Evolutionary conservation across 192 early-diverging fungal genomes (phyloP).

Genomic region (Coemansia sp.): DNA sequence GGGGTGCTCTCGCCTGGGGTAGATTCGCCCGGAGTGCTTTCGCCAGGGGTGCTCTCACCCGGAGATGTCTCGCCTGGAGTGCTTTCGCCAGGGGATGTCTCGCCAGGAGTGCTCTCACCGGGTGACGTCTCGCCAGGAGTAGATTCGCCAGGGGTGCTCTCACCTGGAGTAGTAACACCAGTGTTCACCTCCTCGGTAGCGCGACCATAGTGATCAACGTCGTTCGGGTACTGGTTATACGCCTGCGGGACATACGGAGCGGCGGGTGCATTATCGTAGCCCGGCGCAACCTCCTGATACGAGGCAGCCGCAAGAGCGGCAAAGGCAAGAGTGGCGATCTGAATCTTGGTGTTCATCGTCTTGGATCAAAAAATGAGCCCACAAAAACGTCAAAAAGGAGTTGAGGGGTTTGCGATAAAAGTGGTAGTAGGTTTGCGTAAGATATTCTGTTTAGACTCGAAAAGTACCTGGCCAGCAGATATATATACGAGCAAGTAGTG

Average conservation of each 20-base stretch:
- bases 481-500: slow-evolving; percentile 5
- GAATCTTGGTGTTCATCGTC: slow-evolving; percentile 50
- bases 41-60: slow-evolving; percentile 17
- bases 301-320: slow-evolving; percentile 43
- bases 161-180: slow-evolving; percentile 6
- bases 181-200: slow-evolving; percentile 39
- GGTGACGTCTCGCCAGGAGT: slow-evolving; percentile 4
- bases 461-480: slow-evolving; percentile 7
- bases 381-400: neutral
- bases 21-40: neutral
- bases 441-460: neutral
- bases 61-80: slow-evolving; percentile 2
- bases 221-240: slow-evolving; percentile 21
- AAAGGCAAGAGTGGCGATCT: slow-evolving; percentile 48
- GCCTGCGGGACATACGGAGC: slow-evolving; percentile 21
- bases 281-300: slow-evolving; percentile 41
- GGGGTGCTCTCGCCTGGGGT: slow-evolving; percentile 13
- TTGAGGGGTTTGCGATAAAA: neutral
- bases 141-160: slow-evolving; percentile 15
- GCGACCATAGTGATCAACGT: slow-evolving; percentile 34
- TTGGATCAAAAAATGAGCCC: neutral
- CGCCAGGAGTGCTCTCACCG: slow-evolving; percentile 11
- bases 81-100: slow-evolving; percentile 7
- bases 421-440: neutral
- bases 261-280: neutral